A percentile compares a stretch with the other conserved stretches of the same genome.
Evolutionary conservation across 1,284 basidiomycete species (phyloP).

Genomic region (Cystobasidium sp.): DNA sequence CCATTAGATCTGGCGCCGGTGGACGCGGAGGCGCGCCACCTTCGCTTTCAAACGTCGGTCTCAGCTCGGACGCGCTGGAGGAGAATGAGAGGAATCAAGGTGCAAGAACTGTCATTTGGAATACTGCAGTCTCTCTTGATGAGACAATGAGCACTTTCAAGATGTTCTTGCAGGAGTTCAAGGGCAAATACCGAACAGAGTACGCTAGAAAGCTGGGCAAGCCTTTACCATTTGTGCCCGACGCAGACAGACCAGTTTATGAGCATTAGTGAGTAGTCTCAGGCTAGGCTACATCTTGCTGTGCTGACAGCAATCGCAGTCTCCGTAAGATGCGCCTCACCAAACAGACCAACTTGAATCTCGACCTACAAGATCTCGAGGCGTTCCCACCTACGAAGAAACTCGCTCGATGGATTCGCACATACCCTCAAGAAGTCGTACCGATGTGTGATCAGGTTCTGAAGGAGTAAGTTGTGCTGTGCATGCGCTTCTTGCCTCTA

Average conservation of each 20-base stretch:
- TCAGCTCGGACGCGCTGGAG: slow-evolving; percentile 52
- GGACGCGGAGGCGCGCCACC: slow-evolving; percentile 60
- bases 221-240: slow-evolving; percentile 66
- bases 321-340: slow-evolving; percentile 84
- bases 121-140: slow-evolving; percentile 69
- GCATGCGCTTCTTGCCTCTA: background rate
- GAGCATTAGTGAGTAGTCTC: slow-evolving; percentile 43
- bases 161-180: slow-evolving; percentile 88
- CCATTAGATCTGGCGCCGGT: slow-evolving; percentile 37
- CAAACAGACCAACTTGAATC: slow-evolving; percentile 87
- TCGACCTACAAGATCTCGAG: slow-evolving; percentile 85
- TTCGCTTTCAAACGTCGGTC: slow-evolving; percentile 68
- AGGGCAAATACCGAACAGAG: slow-evolving; percentile 83
- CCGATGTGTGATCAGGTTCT: slow-evolving; percentile 96
- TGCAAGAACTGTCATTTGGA: slow-evolving; percentile 41
- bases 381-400: slow-evolving; percentile 85
- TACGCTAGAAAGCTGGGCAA: slow-evolving; percentile 72
- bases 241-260: slow-evolving; percentile 65
- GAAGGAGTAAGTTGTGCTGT: slow-evolving; percentile 66
- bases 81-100: slow-evolving; percentile 38
- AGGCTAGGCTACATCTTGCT: background rate
- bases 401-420: slow-evolving; percentile 66
- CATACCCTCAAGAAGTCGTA: slow-evolving; percentile 95
- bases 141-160: slow-evolving; percentile 90
- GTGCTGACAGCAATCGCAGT: slow-evolving; percentile 5